Evolutionary conservation across 164 flowering plant genomes (phyloP).

Genomic region (Macadamia integrifolia): DNA sequence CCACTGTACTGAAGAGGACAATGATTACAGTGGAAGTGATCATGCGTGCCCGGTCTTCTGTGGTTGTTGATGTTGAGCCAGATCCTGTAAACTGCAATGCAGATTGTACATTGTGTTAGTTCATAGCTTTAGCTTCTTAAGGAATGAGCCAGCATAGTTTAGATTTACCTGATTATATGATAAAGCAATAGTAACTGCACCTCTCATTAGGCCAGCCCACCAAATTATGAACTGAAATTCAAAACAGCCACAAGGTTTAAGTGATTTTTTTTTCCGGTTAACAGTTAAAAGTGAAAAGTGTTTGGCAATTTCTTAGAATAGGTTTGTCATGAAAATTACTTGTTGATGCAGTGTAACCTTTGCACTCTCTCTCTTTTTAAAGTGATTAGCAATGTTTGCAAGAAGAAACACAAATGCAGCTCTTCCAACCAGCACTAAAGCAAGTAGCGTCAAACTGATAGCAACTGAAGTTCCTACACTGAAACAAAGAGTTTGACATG

Average conservation of each 20-base stretch:
- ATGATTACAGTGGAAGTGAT: conserved; percentile 61
- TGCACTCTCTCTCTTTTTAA: conserved; percentile 19
- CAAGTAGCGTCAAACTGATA: conserved; percentile 48
- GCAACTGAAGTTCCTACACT: conserved; percentile 56
- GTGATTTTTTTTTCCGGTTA: too few relatives aligned
- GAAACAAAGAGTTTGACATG: conserved; percentile 21
- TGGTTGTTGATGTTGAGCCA: conserved; percentile 10
- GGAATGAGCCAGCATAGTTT: not conserved
- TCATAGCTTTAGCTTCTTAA: not conserved
- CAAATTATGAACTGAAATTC: conserved; percentile 54
- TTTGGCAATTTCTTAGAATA: not conserved
- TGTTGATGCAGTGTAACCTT: conserved; percentile 42
- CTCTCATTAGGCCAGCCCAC: conserved; percentile 92
- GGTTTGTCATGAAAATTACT: conserved; percentile 19
- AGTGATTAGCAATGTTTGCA: conserved; percentile 37
- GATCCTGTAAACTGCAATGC: conserved; percentile 42
- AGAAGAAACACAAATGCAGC: conserved; percentile 69
- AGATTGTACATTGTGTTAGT: too few relatives aligned
- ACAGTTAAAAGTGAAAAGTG: not conserved
- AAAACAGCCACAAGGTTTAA: conserved; percentile 4
- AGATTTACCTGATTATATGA: conserved; percentile 49
- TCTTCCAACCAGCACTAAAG: conserved; percentile 57
- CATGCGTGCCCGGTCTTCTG: conserved; percentile 34
- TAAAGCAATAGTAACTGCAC: conserved; percentile 75
- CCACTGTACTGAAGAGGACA: conserved; percentile 73